A percentile compares a stretch with the other conserved stretches of the same genome.
phyloP scores from a whole-genome alignment of 345 rosid species.

The Gossypioides kirkii region DNA sequence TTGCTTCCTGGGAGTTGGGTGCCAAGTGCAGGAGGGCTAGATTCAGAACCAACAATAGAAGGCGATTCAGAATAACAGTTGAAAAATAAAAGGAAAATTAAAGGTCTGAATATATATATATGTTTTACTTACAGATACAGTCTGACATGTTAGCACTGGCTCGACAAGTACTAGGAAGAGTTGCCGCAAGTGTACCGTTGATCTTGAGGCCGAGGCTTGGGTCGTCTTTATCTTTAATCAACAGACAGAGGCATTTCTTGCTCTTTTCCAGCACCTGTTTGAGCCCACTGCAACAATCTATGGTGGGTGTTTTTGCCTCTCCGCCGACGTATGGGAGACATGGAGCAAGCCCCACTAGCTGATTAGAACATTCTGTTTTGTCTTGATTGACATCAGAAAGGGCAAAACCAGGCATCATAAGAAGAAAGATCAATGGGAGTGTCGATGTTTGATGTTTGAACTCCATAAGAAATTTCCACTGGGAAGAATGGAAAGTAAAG shows the following conservation, averaged over 20 bases:
- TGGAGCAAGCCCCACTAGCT: slow-evolving; percentile 44
- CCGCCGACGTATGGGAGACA: slow-evolving; percentile 83
- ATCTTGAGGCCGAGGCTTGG: slow-evolving; percentile 67
- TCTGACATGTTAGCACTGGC: slow-evolving; percentile 42
- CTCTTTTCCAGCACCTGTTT: slow-evolving; percentile 51
- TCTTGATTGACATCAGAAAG: slow-evolving; percentile 51
- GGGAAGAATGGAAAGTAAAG: not conserved
- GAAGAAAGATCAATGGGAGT: slow-evolving; percentile 5
- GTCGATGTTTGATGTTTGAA: not conserved
- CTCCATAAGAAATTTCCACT: not conserved
- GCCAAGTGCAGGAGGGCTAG: slow-evolving; percentile 58
- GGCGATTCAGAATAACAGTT: not conserved
- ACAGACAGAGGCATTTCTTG: slow-evolving; percentile 61
- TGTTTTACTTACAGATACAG: slow-evolving; percentile 48
- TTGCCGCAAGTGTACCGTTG: slow-evolving; percentile 56
- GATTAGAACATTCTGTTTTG: slow-evolving; percentile 51
- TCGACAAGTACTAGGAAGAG: slow-evolving; percentile 56
- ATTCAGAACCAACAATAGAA: not conserved
- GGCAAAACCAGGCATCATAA: slow-evolving; percentile 30
- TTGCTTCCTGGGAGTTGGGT: slow-evolving; percentile 59
- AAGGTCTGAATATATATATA: not conserved
- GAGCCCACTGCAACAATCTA: slow-evolving; percentile 70
- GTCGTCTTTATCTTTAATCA: slow-evolving; percentile 62
- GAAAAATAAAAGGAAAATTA: not conserved
- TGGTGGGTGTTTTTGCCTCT: slow-evolving; percentile 48